Base-by-base conservation (phyloP, 768 basidiomycete genomes). In the Auriculariales sp. region DNA sequence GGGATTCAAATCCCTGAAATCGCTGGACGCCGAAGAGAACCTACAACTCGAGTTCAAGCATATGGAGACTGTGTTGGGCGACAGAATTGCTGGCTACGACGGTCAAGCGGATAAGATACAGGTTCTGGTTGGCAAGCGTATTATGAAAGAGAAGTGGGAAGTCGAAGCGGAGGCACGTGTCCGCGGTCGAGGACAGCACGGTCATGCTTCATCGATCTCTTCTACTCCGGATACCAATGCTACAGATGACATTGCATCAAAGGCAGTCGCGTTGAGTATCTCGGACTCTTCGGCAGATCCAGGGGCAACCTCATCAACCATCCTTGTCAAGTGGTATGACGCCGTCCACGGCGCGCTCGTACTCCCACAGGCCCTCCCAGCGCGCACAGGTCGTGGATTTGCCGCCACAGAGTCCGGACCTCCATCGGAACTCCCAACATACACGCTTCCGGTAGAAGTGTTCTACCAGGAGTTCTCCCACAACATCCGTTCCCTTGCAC, bases 71-170 rank as follows among this genome's bases (percentile, higher is more conserved):
- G 32, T 53, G 28, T 33, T 49, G 24, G 19, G 22, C 12, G 50
- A 47, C 28, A 25, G 49, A 12, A 45, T 46, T 31, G 29, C 49
- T 22, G 29, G 54, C 15, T 55, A 28, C 48, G 52, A 51, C 17
- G 46, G 25, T 14, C 74, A 78, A 28, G 73, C 76, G 34, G 75
- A 76, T 6, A 67, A 72, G 0, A 58, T 74, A 2, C 70, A 72
- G 45, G 66, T 89, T 17, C 66, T 78, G 15, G 69, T 86, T 2
- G 88, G 86, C 14, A 86, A 85, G 65, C 72, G 71, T 55, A 66
- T 85, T 24, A 57, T 83, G 50, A 78, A 78, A 58, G 87, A 90
- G 62, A 62, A 74, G 28, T 89, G 87, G 87, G 88, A 90, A 59
- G 54, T 90, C 11, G 85, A 85, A 59, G 67, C 77, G 15, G 86